Evolutionary conservation across 164 flowering plant genomes (phyloP).

Genomic region (Aristolochia contorta): DNA sequence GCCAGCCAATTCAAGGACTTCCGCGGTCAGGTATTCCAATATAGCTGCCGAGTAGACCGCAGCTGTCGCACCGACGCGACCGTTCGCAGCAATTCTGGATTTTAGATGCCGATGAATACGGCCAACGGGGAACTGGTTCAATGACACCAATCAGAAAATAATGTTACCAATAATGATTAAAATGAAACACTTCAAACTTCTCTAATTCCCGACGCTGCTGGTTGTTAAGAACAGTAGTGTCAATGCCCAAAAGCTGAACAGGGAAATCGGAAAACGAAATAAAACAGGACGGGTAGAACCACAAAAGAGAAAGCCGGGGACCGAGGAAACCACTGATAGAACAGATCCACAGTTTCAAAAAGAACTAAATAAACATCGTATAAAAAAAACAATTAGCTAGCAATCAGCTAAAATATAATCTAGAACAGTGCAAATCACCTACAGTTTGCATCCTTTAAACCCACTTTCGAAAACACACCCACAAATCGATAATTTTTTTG

Average conservation of each 20-base stretch:
- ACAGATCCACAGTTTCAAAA: no score
- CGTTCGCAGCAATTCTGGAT: constrained; percentile 58
- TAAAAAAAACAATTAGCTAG: no score
- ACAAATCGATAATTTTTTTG: no score
- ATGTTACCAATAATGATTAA: neutral
- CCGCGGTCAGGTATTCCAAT: constrained; percentile 86
- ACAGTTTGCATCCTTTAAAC: no score
- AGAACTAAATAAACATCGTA: no score
- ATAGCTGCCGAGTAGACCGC: constrained; percentile 92
- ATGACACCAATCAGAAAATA: neutral
- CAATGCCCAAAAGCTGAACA: neutral
- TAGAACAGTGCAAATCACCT: no score
- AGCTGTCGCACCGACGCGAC: constrained; percentile 90
- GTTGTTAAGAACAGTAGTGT: neutral
- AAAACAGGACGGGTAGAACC: no score
- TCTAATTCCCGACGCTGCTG: neutral
- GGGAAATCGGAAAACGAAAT: neutral
- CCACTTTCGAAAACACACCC: no score
- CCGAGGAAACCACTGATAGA: no score
- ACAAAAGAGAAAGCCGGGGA: no score
- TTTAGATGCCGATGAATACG: constrained; percentile 79
- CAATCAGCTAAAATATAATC: no score
- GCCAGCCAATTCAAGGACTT: constrained; percentile 87
- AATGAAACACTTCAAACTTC: no score
- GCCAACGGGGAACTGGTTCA: constrained; percentile 74